Conservation (phyloP, 495 filamentous ascomycete species). For the Collariella sp. region DNA sequence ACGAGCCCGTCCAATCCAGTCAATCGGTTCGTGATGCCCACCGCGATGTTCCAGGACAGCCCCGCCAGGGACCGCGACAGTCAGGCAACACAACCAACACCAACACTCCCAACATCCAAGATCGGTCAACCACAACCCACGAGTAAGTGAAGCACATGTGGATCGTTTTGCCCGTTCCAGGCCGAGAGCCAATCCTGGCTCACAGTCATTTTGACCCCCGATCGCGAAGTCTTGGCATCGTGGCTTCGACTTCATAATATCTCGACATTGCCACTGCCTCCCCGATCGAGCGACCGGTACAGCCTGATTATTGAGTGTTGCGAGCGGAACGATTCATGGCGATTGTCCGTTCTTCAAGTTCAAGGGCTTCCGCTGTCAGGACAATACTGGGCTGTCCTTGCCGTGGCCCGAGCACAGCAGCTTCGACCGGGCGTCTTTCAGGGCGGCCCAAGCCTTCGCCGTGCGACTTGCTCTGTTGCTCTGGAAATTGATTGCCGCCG, state of each 20-base stretch:
- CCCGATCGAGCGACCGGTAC: too few species aligned
- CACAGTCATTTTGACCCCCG: too few species aligned
- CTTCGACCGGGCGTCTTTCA: not conserved
- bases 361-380: too few species aligned
- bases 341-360: too few species aligned
- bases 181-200: not conserved
- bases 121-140: not conserved
- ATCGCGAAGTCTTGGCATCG: too few species aligned
- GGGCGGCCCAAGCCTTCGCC: not conserved
- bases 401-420: not conserved
- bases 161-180: not conserved
- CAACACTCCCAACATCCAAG: not conserved
- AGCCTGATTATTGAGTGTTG: too few species aligned
- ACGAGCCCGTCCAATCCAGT: slow-evolving; percentile 21
- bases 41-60: slow-evolving; percentile 10
- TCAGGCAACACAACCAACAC: not conserved
- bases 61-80: not conserved
- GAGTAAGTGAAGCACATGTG: not conserved
- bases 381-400: too few species aligned
- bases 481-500: slow-evolving; percentile 18
- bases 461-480: not conserved
- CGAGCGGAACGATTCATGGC: too few species aligned
- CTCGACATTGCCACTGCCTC: too few species aligned
- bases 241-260: too few species aligned
- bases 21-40: slow-evolving; percentile 1